These are phyloP conservation scores for Ambrosiella xylebori DNA, from an alignment of 2,329 filamentous ascomycete species.

Conservation along the genomic window DNA sequence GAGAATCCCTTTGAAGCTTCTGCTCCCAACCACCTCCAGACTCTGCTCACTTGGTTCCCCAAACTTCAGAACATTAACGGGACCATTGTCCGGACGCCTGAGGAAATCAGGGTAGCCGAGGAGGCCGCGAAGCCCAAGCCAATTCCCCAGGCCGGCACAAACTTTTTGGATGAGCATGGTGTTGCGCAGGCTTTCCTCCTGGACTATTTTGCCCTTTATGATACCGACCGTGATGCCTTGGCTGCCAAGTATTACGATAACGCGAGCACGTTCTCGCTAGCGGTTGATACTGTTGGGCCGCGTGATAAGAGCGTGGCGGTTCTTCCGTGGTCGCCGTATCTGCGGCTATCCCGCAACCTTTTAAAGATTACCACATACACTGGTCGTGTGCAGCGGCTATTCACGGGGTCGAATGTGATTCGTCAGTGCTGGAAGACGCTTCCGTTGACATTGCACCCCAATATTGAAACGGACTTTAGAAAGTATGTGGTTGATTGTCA, in stretches of 20 bases:
- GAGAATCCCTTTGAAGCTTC: slow-evolving; percentile 55
- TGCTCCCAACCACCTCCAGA: slow-evolving; percentile 43
- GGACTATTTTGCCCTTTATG: slow-evolving; percentile 57
- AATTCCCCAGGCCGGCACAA: slow-evolving; percentile 44
- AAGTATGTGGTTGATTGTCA: slow-evolving; percentile 78
- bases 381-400: slow-evolving; percentile 47
- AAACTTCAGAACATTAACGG: slow-evolving; percentile 63
- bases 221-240: slow-evolving; percentile 49
- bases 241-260: slow-evolving; percentile 57
- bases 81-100: slow-evolving; percentile 52
- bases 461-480: slow-evolving; percentile 45
- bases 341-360: slow-evolving; percentile 64
- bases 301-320: slow-evolving; percentile 28
- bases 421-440: slow-evolving; percentile 50
- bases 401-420: slow-evolving; percentile 48
- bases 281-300: slow-evolving; percentile 45
- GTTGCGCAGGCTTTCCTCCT: slow-evolving; percentile 62
- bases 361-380: slow-evolving; percentile 45
- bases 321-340: slow-evolving; percentile 55
- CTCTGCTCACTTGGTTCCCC: slow-evolving; percentile 68
- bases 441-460: slow-evolving; percentile 57
- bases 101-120: slow-evolving; percentile 43
- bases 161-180: slow-evolving; percentile 56
- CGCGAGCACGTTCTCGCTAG: slow-evolving; percentile 56
- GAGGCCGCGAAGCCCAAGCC: slow-evolving; percentile 34